phyloP scores from a whole-genome alignment of 2,329 filamentous ascomycete species.

The Aureobasidium sp. region DNA sequence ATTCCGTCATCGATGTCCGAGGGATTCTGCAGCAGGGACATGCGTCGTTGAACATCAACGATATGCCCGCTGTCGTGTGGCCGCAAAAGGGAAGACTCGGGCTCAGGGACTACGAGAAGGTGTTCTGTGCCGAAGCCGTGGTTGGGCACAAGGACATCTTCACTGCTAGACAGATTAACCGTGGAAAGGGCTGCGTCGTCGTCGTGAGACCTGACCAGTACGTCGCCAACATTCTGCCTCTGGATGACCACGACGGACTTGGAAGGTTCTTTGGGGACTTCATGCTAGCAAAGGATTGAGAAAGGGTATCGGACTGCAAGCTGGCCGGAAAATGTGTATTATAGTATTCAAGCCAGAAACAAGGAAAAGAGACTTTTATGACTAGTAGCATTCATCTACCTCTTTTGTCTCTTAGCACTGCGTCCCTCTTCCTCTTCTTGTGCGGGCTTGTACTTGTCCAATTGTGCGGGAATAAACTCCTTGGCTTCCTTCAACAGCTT shows the following conservation, averaged over 20 bases:
- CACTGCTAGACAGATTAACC: slow-evolving; percentile 50
- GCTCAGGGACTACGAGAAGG: slow-evolving; percentile 32
- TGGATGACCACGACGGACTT: slow-evolving; percentile 18
- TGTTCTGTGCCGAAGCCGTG: slow-evolving; percentile 39
- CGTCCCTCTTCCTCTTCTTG: slow-evolving; percentile 1
- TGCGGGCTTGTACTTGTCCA: slow-evolving; percentile 9
- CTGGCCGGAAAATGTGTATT: neutral
- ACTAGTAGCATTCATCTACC: neutral
- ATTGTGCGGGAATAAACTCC: neutral
- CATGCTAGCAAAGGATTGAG: slow-evolving; percentile 4
- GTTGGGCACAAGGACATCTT: slow-evolving; percentile 38
- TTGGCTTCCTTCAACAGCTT: slow-evolving; percentile 5
- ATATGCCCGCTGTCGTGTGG: slow-evolving; percentile 34
- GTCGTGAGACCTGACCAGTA: slow-evolving; percentile 60
- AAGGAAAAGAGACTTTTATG: neutral
- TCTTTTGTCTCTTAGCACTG: slow-evolving; percentile 10
- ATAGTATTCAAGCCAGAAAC: neutral
- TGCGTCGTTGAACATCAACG: slow-evolving; percentile 5
- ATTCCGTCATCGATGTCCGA: slow-evolving; percentile 47
- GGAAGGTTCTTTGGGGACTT: slow-evolving; percentile 24
- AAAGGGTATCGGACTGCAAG: neutral
- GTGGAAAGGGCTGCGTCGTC: slow-evolving; percentile 47
- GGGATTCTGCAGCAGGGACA: slow-evolving; percentile 25
- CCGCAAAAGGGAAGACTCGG: slow-evolving; percentile 31
- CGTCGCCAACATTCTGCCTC: slow-evolving; percentile 33